Percentiles rank a stretch among this genome's conserved stretches.
These are phyloP conservation scores for Phenoliferia sp. DNA, from an alignment of 1,284 basidiomycete genomes.

Conservation along the genomic window DNA sequence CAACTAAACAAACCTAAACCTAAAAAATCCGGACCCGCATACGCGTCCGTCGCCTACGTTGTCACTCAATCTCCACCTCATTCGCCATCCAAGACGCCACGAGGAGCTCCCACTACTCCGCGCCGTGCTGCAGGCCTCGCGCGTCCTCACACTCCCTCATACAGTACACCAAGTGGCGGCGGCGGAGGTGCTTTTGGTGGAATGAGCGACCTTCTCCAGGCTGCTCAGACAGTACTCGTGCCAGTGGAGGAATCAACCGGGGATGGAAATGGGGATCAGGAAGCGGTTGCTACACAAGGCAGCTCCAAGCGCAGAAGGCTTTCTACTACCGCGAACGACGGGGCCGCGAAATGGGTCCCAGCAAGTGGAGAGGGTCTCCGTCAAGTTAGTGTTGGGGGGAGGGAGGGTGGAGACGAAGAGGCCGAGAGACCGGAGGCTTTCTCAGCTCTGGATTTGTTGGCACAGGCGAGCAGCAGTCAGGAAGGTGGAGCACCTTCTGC, in stretches of 20 bases:
- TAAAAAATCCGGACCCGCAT: not conserved
- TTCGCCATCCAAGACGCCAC: not conserved
- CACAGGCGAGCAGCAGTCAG: not conserved
- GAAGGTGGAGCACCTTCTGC: no score
- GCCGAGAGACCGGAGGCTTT: slow-evolving; percentile 19
- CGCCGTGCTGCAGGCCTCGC: not conserved
- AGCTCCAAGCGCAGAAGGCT: not conserved
- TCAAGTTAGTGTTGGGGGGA: not conserved
- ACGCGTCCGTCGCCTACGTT: no score
- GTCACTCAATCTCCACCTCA: not conserved
- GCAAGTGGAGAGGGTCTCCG: no score
- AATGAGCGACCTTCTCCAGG: slow-evolving; percentile 1
- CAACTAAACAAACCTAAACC: not conserved
- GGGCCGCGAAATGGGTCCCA: not conserved
- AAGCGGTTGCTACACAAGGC: no score
- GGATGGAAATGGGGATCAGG: no score
- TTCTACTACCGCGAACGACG: not conserved
- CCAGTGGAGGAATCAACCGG: no score
- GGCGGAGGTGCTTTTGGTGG: not conserved
- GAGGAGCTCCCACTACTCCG: not conserved
- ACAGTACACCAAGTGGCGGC: no score
- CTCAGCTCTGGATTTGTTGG: slow-evolving; percentile 6
- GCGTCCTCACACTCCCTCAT: not conserved
- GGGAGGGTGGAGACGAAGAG: not conserved
- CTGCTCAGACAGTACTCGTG: not conserved